A percentile compares a stretch with the other conserved stretches of the same genome.
Conservation (phyloP, 768 basidiomycete genomes). For the Hebeloma cylindrosporum region DNA sequence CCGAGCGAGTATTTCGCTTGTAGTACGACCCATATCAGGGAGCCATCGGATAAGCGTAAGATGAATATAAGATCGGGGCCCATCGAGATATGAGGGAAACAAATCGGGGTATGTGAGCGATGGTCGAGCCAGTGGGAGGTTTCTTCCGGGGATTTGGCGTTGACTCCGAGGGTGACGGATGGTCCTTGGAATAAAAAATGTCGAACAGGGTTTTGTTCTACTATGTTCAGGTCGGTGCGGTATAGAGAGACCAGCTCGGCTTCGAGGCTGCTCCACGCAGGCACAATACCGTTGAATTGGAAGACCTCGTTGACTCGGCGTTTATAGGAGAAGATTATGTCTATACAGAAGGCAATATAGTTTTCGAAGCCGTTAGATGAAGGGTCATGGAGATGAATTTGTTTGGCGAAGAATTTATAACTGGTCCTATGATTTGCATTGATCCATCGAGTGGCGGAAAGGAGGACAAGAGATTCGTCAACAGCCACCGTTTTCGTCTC, state of each 20-base stretch:
- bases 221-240: constrained; percentile 18
- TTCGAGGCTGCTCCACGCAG: constrained; percentile 36
- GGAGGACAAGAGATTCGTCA: constrained; percentile 45
- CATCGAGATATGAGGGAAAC: constrained; percentile 42
- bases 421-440: constrained; percentile 33
- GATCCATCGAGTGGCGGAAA: constrained; percentile 43
- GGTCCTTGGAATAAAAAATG: constrained; percentile 32
- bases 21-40: constrained; percentile 42
- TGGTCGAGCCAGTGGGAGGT: constrained; percentile 38
- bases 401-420: constrained; percentile 39
- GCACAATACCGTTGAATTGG: constrained; percentile 30
- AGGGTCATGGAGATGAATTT: constrained; percentile 31
- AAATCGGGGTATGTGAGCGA: constrained; percentile 31
- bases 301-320: constrained; percentile 37
- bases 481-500: constrained; percentile 37
- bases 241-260: constrained; percentile 39
- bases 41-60: constrained; percentile 33
- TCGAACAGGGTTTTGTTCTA: constrained; percentile 31
- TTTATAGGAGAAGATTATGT: constrained; percentile 35
- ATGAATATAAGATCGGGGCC: constrained; percentile 45
- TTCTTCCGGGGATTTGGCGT: constrained; percentile 35
- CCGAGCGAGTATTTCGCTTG: constrained; percentile 41
- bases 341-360: constrained; percentile 42
- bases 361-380: constrained; percentile 46
- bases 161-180: constrained; percentile 37